Conservation (phyloP, 257 asterid species). For the Solanum medicagineum region DNA sequence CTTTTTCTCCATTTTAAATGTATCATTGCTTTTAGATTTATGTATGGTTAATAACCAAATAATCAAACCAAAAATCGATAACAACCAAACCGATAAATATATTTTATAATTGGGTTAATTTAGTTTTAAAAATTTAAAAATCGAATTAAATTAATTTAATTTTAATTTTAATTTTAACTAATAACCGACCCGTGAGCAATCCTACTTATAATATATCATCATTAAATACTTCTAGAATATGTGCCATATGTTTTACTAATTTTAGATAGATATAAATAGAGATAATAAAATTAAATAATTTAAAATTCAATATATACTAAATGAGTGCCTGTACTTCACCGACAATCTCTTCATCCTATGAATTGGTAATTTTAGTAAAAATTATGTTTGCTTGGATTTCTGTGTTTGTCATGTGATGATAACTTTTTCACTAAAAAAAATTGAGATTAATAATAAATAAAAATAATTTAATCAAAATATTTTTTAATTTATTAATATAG, state of each 20-base stretch:
- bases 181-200: rapidly evolving
- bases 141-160: too few species aligned
- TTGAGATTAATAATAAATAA: neutral
- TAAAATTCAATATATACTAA: neutral
- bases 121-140: too few species aligned
- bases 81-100: too few species aligned
- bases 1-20: too few species aligned
- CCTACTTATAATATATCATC: neutral
- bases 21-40: too few species aligned
- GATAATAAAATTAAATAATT: too few species aligned
- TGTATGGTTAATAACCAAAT: too few species aligned
- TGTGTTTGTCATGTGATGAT: neutral
- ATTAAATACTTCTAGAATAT: neutral
- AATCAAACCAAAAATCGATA: too few species aligned
- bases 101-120: too few species aligned
- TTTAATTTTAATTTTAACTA: too few species aligned
- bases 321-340: neutral
- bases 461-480: neutral
- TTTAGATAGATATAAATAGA: neutral
- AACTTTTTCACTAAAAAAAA: neutral
- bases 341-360: neutral
- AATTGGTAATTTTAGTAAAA: neutral
- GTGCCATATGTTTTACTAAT: neutral
- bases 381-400: neutral
- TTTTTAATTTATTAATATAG: too few species aligned